These are phyloP conservation scores for Polyplosphaeria fusca DNA, from an alignment of 495 filamentous ascomycete species.

Conservation along the genomic window DNA sequence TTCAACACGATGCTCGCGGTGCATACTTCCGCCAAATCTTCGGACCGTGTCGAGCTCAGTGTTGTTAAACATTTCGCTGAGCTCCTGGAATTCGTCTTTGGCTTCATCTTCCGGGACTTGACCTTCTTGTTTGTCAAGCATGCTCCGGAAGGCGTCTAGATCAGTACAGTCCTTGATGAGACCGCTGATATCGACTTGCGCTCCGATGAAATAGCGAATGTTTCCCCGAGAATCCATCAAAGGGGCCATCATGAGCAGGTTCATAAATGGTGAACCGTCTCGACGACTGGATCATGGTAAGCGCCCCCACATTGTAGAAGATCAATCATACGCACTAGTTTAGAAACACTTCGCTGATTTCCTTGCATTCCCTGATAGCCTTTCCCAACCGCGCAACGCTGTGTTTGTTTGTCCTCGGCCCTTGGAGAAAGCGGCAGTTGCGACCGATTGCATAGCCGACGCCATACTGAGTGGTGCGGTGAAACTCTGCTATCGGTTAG, in stretches of 20 bases:
- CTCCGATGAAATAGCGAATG: constrained; percentile 62
- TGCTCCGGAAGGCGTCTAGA: constrained; percentile 52
- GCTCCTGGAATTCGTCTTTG: constrained; percentile 54
- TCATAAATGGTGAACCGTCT: constrained; percentile 68
- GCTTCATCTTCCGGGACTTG: constrained; percentile 43
- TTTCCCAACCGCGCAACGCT: constrained; percentile 55
- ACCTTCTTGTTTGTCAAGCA: constrained; percentile 41
- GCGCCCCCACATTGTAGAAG: not conserved
- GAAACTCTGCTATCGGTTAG: constrained; percentile 48
- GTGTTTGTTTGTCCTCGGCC: constrained; percentile 51
- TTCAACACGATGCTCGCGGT: constrained; percentile 50
- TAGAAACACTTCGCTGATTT: constrained; percentile 62
- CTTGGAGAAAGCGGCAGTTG: constrained; percentile 61
- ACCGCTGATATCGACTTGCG: constrained; percentile 64
- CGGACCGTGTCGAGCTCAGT: constrained; percentile 57
- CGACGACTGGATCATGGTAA: constrained; percentile 46
- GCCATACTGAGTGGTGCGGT: constrained; percentile 59
- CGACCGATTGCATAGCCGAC: constrained; percentile 54
- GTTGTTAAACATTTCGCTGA: constrained; percentile 62
- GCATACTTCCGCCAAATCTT: constrained; percentile 54
- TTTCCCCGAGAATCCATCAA: constrained; percentile 59
- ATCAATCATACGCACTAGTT: constrained; percentile 55
- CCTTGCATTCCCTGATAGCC: constrained; percentile 53
- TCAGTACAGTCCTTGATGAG: constrained; percentile 59
- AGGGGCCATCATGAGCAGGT: constrained; percentile 62